Percentiles rank a stretch among this genome's conserved stretches.
phyloP scores from a whole-genome alignment of 192 early-diverging fungal genomes.

The Coemansia sp. region DNA sequence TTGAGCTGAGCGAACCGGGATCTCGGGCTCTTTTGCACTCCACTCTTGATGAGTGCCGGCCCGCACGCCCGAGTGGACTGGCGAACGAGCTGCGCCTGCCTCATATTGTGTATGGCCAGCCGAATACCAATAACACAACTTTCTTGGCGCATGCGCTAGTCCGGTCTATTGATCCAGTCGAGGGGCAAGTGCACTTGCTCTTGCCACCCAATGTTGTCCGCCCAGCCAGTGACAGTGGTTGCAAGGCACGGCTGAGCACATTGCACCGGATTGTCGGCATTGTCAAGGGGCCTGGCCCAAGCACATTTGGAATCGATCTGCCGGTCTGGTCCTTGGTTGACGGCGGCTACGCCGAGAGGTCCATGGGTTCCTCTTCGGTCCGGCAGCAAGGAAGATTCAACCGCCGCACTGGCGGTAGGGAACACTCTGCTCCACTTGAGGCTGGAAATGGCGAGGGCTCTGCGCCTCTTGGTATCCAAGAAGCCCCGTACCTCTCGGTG shows the following conservation, averaged over 20 bases:
- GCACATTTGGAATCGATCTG: conserved; percentile 31
- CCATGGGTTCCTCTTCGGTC: conserved; percentile 29
- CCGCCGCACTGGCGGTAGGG: neutral
- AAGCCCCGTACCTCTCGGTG: conserved; percentile 47
- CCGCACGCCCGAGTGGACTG: neutral
- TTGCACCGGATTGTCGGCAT: conserved; percentile 39
- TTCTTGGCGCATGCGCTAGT: conserved; percentile 67
- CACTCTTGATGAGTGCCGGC: neutral
- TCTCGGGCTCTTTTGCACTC: conserved; percentile 23
- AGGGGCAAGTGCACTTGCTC: conserved; percentile 58
- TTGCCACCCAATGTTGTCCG: conserved; percentile 39
- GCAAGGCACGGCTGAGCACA: neutral
- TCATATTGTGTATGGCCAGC: conserved; percentile 47
- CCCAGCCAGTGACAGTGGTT: neutral
- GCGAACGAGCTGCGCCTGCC: conserved; percentile 9
- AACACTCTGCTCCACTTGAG: neutral
- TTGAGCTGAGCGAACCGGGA: conserved; percentile 36
- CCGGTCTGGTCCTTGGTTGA: conserved; percentile 36
- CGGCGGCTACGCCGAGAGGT: conserved; percentile 42
- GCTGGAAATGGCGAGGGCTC: neutral
- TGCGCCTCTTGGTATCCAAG: conserved; percentile 31
- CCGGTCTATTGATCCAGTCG: conserved; percentile 61
- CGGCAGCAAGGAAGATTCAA: neutral
- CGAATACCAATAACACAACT: conserved; percentile 41
- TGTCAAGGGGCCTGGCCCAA: conserved; percentile 36